phyloP scores from a whole-genome alignment of 257 asterid species.

The Lavandula angustifolia region DNA sequence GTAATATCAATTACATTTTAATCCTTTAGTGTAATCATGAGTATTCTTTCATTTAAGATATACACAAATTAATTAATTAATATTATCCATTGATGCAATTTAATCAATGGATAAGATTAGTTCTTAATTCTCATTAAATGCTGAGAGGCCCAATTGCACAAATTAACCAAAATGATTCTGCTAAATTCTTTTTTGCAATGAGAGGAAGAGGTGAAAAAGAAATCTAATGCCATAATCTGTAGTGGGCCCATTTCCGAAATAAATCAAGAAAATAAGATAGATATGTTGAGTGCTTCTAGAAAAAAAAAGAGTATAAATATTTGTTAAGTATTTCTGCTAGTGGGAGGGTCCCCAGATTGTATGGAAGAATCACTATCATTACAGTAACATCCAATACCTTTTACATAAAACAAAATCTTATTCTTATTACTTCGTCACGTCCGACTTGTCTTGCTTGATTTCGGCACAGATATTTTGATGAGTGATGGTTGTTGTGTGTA shows the following conservation, averaged over 20 bases:
- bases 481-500: too few species aligned
- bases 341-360: conserved; percentile 30
- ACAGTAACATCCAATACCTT: conserved; percentile 15
- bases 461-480: too few species aligned
- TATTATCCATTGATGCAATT: background rate
- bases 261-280: background rate
- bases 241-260: conserved; percentile 13
- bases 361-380: conserved; percentile 9
- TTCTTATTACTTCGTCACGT: too few species aligned
- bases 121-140: too few species aligned
- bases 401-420: background rate
- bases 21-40: too few species aligned
- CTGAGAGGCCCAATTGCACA: background rate
- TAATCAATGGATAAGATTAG: background rate
- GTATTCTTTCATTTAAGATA: too few species aligned
- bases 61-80: background rate
- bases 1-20: too few species aligned
- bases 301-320: background rate
- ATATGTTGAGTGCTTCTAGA: background rate
- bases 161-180: background rate
- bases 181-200: background rate
- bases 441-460: too few species aligned
- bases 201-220: background rate
- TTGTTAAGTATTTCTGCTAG: conserved; percentile 29
- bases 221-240: conserved; percentile 14